Evolutionary conservation across 768 basidiomycete species (phyloP).

Genomic region (Auricularia sp.): DNA sequence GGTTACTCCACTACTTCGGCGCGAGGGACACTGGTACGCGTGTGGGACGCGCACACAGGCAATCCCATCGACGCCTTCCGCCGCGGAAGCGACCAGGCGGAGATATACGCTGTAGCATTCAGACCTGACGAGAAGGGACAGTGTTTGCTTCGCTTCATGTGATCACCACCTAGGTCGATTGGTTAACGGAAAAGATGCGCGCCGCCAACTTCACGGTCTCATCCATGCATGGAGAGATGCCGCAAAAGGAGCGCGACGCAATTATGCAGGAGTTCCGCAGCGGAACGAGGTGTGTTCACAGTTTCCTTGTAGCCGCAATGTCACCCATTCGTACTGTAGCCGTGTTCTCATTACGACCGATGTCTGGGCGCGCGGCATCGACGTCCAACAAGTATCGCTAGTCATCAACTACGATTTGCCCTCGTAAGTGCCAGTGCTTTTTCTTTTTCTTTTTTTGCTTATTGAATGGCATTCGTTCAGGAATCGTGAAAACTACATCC

Average conservation of each 20-base stretch:
- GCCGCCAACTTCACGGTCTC: slow-evolving; percentile 98
- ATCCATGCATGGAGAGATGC: slow-evolving; percentile 94
- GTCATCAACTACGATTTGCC: slow-evolving; percentile 97
- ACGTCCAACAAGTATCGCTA: slow-evolving; percentile 94
- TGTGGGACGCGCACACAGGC: slow-evolving; percentile 73
- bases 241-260: slow-evolving; percentile 87
- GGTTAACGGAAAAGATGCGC: slow-evolving; percentile 98
- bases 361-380: slow-evolving; percentile 96
- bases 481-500: slow-evolving; percentile 98
- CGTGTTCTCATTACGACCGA: slow-evolving; percentile 94
- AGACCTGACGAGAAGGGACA: slow-evolving; percentile 64
- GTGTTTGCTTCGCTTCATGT: neutral
- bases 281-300: slow-evolving; percentile 66
- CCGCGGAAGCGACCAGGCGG: slow-evolving; percentile 80
- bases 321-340: slow-evolving; percentile 30
- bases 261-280: slow-evolving; percentile 96
- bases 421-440: slow-evolving; percentile 45
- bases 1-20: slow-evolving; percentile 75
- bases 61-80: slow-evolving; percentile 72
- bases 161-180: slow-evolving; percentile 65
- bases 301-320: neutral
- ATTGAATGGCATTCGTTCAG: slow-evolving; percentile 27
- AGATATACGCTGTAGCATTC: slow-evolving; percentile 85
- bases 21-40: slow-evolving; percentile 74
- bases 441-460: slow-evolving; percentile 7